phyloP scores from a whole-genome alignment of 2,329 filamentous ascomycete genomes.

The Aschersonia sp. region DNA sequence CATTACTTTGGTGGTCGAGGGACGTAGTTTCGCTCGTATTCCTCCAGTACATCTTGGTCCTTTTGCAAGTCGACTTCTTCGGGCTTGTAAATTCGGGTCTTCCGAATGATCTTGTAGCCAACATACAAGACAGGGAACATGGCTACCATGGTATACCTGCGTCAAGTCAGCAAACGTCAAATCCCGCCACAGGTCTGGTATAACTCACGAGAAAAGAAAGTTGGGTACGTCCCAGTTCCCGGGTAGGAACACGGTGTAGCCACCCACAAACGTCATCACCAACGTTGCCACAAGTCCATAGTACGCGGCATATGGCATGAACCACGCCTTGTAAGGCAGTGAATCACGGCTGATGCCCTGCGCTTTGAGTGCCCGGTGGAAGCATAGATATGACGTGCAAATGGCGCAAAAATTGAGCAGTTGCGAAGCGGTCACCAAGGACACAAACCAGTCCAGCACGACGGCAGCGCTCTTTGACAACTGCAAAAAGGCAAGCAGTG shows the following conservation, averaged over 20 bases:
- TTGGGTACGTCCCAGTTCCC: conserved; percentile 51
- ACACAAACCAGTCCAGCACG: conserved; percentile 61
- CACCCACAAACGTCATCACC: conserved; percentile 60
- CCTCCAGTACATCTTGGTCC: conserved; percentile 51
- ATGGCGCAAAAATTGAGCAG: conserved; percentile 60
- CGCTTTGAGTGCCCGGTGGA: conserved; percentile 51
- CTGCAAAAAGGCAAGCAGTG: conserved; percentile 60
- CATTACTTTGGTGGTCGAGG: conserved; percentile 34
- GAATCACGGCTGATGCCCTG: conserved; percentile 54
- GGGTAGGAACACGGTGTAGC: conserved; percentile 58
- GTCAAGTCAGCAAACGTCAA: not conserved
- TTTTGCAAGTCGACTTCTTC: conserved; percentile 47
- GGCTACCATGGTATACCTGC: conserved; percentile 54
- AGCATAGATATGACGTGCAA: conserved; percentile 57
- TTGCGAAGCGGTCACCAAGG: conserved; percentile 54
- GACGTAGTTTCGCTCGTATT: conserved; percentile 49
- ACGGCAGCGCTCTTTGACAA: conserved; percentile 49
- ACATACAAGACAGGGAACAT: conserved; percentile 56
- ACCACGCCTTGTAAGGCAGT: conserved; percentile 54
- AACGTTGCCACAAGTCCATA: conserved; percentile 48
- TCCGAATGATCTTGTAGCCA: conserved; percentile 57
- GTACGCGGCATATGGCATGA: conserved; percentile 60
- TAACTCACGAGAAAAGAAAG: conserved; percentile 55
- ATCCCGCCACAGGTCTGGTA: too few species aligned
- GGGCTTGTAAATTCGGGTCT: conserved; percentile 40